Conservation (phyloP, 2,329 filamentous ascomycete genomes). For the Coniochaeta sp. region DNA sequence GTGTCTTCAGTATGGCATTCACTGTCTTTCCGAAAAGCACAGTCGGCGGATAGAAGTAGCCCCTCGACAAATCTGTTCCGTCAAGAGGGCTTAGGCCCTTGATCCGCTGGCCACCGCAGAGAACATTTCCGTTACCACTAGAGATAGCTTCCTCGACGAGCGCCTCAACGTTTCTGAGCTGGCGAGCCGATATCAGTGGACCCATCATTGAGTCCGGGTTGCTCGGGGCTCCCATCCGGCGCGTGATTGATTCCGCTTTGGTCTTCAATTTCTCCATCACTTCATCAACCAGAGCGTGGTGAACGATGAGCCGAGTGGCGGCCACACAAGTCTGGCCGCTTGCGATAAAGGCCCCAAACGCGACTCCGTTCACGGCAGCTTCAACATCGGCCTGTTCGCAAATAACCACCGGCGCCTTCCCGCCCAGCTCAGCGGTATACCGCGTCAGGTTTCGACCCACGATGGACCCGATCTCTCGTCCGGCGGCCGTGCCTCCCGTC, state of each 20-base stretch:
- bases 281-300: slow-evolving; percentile 56
- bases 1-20: slow-evolving; percentile 59
- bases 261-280: slow-evolving; percentile 57
- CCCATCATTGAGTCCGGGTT: slow-evolving; percentile 56
- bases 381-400: slow-evolving; percentile 58
- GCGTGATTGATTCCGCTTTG: slow-evolving; percentile 49
- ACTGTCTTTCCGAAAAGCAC: slow-evolving; percentile 49
- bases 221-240: slow-evolving; percentile 48
- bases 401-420: slow-evolving; percentile 63
- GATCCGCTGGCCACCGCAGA: slow-evolving; percentile 41
- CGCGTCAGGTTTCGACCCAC: slow-evolving; percentile 60
- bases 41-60: slow-evolving; percentile 76
- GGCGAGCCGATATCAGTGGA: slow-evolving; percentile 50
- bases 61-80: slow-evolving; percentile 40
- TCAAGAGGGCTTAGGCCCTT: slow-evolving; percentile 39
- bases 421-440: slow-evolving; percentile 64
- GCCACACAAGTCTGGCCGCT: slow-evolving; percentile 57
- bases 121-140: slow-evolving; percentile 26
- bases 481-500: slow-evolving; percentile 66
- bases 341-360: slow-evolving; percentile 48
- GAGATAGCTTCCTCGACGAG: slow-evolving; percentile 58
- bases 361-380: slow-evolving; percentile 61
- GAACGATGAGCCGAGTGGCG: slow-evolving; percentile 67
- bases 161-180: slow-evolving; percentile 60
- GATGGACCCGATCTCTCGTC: slow-evolving; percentile 58